Percentiles rank a stretch among this genome's conserved stretches.
Conservation (phyloP, 257 asterid species). For the Lithospermum erythrorhizon region DNA sequence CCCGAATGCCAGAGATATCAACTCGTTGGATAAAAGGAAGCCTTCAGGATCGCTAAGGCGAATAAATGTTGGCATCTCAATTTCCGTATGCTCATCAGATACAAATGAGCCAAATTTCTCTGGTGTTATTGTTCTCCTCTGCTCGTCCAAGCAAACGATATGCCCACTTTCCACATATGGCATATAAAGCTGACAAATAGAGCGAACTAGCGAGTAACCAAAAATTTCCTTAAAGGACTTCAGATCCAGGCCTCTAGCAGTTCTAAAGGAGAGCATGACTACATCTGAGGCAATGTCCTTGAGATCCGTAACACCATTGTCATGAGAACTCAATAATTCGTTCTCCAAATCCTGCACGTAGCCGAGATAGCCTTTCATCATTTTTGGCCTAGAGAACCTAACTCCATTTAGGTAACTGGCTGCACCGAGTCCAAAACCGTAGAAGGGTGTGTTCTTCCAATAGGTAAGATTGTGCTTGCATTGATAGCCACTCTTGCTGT, state of each 20-base stretch:
- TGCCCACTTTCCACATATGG: slow-evolving; percentile 59
- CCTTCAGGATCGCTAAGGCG: slow-evolving; percentile 89
- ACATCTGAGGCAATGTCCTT: slow-evolving; percentile 68
- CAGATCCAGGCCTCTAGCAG: slow-evolving; percentile 72
- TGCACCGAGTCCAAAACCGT: slow-evolving; percentile 84
- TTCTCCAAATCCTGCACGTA: slow-evolving; percentile 61
- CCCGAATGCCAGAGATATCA: slow-evolving; percentile 74
- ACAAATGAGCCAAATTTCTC: slow-evolving; percentile 31
- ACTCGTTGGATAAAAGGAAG: slow-evolving; percentile 75
- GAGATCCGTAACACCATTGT: slow-evolving; percentile 22
- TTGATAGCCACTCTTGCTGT: slow-evolving; percentile 61
- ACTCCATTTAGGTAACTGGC: slow-evolving; percentile 62
- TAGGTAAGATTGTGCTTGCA: slow-evolving; percentile 82
- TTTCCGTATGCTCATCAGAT: slow-evolving; percentile 14
- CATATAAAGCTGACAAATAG: slow-evolving; percentile 50
- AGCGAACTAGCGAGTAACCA: slow-evolving; percentile 37
- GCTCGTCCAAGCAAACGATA: slow-evolving; percentile 44
- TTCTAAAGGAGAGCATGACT: slow-evolving; percentile 81
- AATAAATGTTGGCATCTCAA: slow-evolving; percentile 36
- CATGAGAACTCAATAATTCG: slow-evolving; percentile 13
- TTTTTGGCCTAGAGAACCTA: slow-evolving; percentile 83
- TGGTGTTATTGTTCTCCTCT: slow-evolving; percentile 27
- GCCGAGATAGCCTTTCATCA: slow-evolving; percentile 48
- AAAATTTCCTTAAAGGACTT: slow-evolving; percentile 48
- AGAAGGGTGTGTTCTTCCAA: slow-evolving; percentile 74